These are phyloP conservation scores for Trichoderma pleuroti DNA, from an alignment of 2,329 filamentous ascomycete genomes.

Conservation along the genomic window DNA sequence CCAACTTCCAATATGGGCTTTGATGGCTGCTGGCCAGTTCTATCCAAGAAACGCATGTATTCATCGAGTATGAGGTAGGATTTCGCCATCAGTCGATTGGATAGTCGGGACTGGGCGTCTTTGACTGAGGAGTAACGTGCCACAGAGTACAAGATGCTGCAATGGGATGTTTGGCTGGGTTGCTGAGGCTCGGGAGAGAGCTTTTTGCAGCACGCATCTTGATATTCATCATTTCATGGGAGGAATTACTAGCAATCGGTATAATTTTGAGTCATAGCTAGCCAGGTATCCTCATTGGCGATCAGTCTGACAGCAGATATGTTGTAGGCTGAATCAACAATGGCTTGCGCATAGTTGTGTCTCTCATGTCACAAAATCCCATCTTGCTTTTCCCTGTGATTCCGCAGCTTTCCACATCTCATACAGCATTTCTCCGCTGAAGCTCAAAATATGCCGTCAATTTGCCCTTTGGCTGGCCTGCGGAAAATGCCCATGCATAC, in stretches of 20 bases:
- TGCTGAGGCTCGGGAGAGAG: neutral
- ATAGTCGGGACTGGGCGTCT: neutral
- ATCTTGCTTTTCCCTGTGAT: neutral
- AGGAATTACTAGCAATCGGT: no score
- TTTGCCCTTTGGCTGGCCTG: neutral
- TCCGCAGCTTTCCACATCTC: neutral
- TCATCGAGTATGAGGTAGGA: neutral
- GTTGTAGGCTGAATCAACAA: neutral
- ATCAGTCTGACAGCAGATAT: neutral
- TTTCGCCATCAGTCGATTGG: neutral
- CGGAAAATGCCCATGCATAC: neutral
- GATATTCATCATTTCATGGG: no score
- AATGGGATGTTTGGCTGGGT: neutral
- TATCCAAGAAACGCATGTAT: neutral
- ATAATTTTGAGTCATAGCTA: no score
- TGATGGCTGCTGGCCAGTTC: neutral
- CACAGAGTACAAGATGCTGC: neutral
- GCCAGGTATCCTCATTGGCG: no score
- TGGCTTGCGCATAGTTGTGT: neutral
- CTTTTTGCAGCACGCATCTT: neutral
- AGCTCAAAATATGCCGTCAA: conserved; percentile 11
- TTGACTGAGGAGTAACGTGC: neutral
- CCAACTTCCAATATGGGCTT: neutral
- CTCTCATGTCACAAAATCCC: neutral
- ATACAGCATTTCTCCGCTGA: neutral